Conservation (phyloP, 164 flowering plant species). For the Stephania japonica region DNA sequence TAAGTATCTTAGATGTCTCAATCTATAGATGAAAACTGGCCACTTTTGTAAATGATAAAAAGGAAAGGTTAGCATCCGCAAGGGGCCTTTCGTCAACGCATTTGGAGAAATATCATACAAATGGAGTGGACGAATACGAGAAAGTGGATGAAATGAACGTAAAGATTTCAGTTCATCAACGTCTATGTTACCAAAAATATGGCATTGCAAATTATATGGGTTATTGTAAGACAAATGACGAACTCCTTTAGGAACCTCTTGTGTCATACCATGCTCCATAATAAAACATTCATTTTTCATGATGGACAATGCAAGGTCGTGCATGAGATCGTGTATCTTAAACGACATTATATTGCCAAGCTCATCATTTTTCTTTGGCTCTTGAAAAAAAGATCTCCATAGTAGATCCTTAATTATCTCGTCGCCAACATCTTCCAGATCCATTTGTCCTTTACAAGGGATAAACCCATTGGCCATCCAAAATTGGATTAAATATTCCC, state of each 20-base stretch:
- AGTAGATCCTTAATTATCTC: not conserved
- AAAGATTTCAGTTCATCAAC: too few relatives aligned
- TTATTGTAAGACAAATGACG: not conserved
- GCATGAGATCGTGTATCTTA: conserved; percentile 7
- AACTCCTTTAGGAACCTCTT: not conserved
- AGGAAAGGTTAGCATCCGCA: not conserved
- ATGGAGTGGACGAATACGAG: not conserved
- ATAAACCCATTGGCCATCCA: not conserved
- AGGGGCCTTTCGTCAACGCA: not conserved
- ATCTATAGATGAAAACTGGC: not conserved
- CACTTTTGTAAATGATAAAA: not conserved
- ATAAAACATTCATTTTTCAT: not conserved
- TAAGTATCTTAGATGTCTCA: not conserved
- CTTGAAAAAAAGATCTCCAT: conserved; percentile 9
- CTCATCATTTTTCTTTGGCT: not conserved
- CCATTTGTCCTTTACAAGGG: not conserved
- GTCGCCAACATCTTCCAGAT: not conserved
- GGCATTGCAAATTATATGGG: not conserved
- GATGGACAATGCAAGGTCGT: not conserved
- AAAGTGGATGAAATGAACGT: not conserved
- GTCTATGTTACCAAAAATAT: not conserved
- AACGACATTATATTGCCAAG: not conserved
- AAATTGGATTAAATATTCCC: not conserved
- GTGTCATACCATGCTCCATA: not conserved
- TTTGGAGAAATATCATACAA: not conserved